Evolutionary conservation across 371 early-diverging fungal species (phyloP).

Genomic region (Mucor racemosus): DNA sequence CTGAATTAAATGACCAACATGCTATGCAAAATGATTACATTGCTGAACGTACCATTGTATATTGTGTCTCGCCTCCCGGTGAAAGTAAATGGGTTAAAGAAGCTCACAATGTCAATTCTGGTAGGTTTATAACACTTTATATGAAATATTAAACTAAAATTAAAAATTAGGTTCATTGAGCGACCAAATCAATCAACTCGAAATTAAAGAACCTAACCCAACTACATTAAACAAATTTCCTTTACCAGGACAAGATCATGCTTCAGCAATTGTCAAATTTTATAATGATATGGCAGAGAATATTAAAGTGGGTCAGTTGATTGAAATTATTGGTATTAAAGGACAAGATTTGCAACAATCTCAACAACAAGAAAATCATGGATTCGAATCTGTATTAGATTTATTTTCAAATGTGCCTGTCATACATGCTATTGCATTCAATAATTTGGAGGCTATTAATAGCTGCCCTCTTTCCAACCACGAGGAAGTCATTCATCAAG

Average conservation of each 20-base stretch:
- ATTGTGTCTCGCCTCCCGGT: conserved; percentile 70
- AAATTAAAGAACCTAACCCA: conserved; percentile 15
- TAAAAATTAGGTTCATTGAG: conserved; percentile 12
- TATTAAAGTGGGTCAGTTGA: conserved; percentile 58
- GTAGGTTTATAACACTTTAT: not conserved
- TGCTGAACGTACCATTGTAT: conserved; percentile 49
- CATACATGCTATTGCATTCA: conserved; percentile 49
- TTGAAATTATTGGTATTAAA: conserved; percentile 65
- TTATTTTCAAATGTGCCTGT: conserved; percentile 35
- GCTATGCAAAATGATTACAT: conserved; percentile 35
- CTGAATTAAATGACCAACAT: conserved; percentile 11
- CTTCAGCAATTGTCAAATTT: conserved; percentile 59
- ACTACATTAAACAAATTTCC: conserved; percentile 51
- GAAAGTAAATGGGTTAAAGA: conserved; percentile 57
- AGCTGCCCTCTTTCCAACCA: conserved; percentile 3
- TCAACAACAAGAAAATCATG: conserved; percentile 1
- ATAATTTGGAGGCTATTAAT: conserved; percentile 19
- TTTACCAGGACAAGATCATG: conserved; percentile 52
- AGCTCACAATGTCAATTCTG: conserved; percentile 11
- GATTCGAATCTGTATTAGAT: conserved; percentile 28
- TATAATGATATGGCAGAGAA: conserved; percentile 43
- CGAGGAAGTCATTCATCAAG: not conserved
- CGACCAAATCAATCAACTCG: conserved; percentile 25
- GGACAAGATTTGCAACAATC: conserved; percentile 27
- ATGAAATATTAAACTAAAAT: not conserved